Evolutionary conservation across 805 yeast species (phyloP).

Genomic region (Sugiyamaella qingdaonensis): DNA sequence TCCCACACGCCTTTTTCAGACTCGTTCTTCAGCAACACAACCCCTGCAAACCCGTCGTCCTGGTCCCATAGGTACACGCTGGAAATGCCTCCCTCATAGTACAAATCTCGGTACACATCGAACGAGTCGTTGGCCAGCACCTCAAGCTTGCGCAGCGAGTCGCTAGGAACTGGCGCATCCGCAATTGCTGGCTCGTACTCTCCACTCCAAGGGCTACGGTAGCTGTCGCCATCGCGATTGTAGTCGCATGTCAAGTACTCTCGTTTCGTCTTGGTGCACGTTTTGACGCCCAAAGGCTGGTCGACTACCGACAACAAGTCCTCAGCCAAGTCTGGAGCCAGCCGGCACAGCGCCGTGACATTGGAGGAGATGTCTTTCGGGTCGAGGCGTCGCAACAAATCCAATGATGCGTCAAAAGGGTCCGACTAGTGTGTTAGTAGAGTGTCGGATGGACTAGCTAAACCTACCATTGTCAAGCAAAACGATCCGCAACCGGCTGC

Average conservation of each 20-base stretch:
- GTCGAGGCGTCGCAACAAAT: slow-evolving; percentile 68
- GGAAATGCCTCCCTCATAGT: slow-evolving; percentile 91
- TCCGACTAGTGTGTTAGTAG: slow-evolving; percentile 35
- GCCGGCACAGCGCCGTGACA: slow-evolving; percentile 44
- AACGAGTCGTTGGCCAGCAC: slow-evolving; percentile 81
- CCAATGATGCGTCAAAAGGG: slow-evolving; percentile 71
- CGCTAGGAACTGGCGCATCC: slow-evolving; percentile 75
- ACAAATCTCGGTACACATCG: slow-evolving; percentile 87
- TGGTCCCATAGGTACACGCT: slow-evolving; percentile 91
- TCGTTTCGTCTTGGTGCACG: slow-evolving; percentile 55
- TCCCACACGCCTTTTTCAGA: slow-evolving; percentile 68
- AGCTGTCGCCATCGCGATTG: slow-evolving; percentile 90
- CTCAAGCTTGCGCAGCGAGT: slow-evolving; percentile 67
- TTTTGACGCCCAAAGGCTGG: slow-evolving; percentile 60
- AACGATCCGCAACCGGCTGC: background rate
- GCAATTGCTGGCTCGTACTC: slow-evolving; percentile 51
- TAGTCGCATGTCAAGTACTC: slow-evolving; percentile 84
- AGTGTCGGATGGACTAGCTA: background rate
- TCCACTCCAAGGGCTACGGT: slow-evolving; percentile 88
- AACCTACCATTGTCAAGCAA: background rate
- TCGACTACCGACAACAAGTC: slow-evolving; percentile 85
- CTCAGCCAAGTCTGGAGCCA: slow-evolving; percentile 71
- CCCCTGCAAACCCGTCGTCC: slow-evolving; percentile 85
- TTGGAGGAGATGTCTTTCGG: slow-evolving; percentile 55
- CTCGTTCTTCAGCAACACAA: slow-evolving; percentile 66